phyloP scores from a whole-genome alignment of 2,329 filamentous ascomycete species.

The Dactylellina sp. region DNA sequence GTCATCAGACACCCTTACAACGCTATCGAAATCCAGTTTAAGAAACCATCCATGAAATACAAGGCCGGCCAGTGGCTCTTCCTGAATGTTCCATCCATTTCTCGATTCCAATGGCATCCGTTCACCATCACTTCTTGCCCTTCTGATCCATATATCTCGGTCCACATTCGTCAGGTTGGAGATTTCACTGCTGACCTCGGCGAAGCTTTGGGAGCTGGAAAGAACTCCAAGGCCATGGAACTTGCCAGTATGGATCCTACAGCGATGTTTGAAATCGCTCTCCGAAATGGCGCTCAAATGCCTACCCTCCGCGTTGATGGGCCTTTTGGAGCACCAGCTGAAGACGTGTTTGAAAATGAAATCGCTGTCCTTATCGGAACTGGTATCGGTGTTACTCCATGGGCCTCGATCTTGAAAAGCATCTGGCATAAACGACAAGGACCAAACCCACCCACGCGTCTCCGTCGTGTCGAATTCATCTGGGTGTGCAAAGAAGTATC shows the following conservation, averaged over 20 bases:
- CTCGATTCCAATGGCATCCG: slow-evolving; percentile 93
- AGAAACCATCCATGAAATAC: slow-evolving; percentile 96
- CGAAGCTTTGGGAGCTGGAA: slow-evolving; percentile 90
- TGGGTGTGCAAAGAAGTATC: slow-evolving; percentile 97
- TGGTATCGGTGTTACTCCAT: slow-evolving; percentile 87
- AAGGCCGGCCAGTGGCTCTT: slow-evolving; percentile 99
- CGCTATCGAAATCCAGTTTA: slow-evolving; percentile 96
- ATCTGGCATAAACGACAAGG: slow-evolving; percentile 96
- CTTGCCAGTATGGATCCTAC: slow-evolving; percentile 91
- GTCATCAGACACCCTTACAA: slow-evolving; percentile 97
- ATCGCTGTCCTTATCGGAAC: slow-evolving; percentile 87
- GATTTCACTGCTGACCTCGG: slow-evolving; percentile 96
- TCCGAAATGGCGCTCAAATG: slow-evolving; percentile 93
- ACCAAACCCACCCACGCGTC: slow-evolving; percentile 86
- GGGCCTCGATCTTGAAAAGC: slow-evolving; percentile 91
- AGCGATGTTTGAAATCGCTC: slow-evolving; percentile 97
- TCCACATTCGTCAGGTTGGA: slow-evolving; percentile 95
- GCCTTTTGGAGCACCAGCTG: slow-evolving; percentile 94
- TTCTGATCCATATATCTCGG: slow-evolving; percentile 91
- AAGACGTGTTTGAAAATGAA: slow-evolving; percentile 96
- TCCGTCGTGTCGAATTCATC: slow-evolving; percentile 97
- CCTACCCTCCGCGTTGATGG: slow-evolving; percentile 89
- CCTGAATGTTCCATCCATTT: slow-evolving; percentile 89
- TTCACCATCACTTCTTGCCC: slow-evolving; percentile 99
- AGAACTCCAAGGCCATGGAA: slow-evolving; percentile 81